Evolutionary conservation across 164 flowering plant genomes (phyloP), one percentile per base, ranked within the genome.

Genomic region (Magnolia sinica): DNA sequence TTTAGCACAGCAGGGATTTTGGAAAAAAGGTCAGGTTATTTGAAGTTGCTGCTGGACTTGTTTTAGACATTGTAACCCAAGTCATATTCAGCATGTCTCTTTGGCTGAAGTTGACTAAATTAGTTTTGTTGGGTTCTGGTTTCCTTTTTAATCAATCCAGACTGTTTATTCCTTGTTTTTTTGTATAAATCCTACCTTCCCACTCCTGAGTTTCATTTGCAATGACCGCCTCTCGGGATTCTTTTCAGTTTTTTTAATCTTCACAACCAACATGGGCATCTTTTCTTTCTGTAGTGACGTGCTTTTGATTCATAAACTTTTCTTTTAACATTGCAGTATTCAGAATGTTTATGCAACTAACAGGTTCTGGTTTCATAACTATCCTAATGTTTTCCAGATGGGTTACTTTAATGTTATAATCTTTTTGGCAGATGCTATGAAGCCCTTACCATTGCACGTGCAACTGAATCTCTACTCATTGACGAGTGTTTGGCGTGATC

Each of bases 391-490:
- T 55, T 55, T 11, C 61, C 61, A 11, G 16, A 2, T 11, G 61
- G 13, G 13, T 16, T 11, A 11, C 18, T 64, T 22, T 64, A 64
- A 19, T 64, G 68, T 20, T 8, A 64, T 64, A 7, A 64, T 64
- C 22, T 68, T 66, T 68, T 68, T 55, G 61, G 71, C 50, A 68
- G 71, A 68, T 68, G 18, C 71, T 29, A 37, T 68, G 71, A 29
- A 37, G 71, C 50, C 27, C 51, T 19, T 50, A 63, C 20, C 16
- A 50, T 58, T 68, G 52, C 78, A 73, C 18, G 50, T 77, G 83
- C 76, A 80, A 19, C 73, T 73, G 71, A 80, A 79, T 14, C 24
- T 76, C 64, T 78, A 77, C 72, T 59, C 73, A 73, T 13, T 76
- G 20, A 8, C 13, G 68, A 49, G 77, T 65, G 77, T 68, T 69